phyloP scores from a whole-genome alignment of 2,329 filamentous ascomycete genomes.

The Metarhizium rileyi region DNA sequence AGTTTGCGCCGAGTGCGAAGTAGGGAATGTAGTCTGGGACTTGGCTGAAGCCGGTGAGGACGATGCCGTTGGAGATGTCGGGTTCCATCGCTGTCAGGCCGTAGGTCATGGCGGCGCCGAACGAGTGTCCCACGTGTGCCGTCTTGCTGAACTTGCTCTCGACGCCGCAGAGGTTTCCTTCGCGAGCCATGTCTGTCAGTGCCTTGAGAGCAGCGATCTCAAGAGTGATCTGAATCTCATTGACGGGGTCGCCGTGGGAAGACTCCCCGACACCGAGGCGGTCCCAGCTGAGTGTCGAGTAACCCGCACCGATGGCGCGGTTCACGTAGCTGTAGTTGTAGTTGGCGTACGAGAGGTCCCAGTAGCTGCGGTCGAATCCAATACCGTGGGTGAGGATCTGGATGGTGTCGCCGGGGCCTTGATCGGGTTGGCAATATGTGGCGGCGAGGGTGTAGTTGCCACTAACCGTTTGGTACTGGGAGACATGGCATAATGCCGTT shows the following conservation, averaged over 20 bases:
- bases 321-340: slow-evolving; percentile 55
- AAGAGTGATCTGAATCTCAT: slow-evolving; percentile 47
- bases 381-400: slow-evolving; percentile 33
- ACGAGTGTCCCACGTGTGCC: slow-evolving; percentile 55
- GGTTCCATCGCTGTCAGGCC: slow-evolving; percentile 42
- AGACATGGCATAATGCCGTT: no score
- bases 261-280: slow-evolving; percentile 52
- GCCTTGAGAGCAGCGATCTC: slow-evolving; percentile 48
- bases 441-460: slow-evolving; percentile 49
- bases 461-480: slow-evolving; percentile 36
- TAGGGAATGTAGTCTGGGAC: slow-evolving; percentile 32
- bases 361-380: slow-evolving; percentile 42
- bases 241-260: slow-evolving; percentile 47
- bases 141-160: slow-evolving; percentile 29
- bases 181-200: slow-evolving; percentile 40
- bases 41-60: slow-evolving; percentile 51
- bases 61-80: slow-evolving; percentile 43
- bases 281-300: slow-evolving; percentile 51
- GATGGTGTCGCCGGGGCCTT: slow-evolving; percentile 25
- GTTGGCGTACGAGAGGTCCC: slow-evolving; percentile 47
- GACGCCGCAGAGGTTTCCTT: slow-evolving; percentile 33
- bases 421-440: slow-evolving; percentile 50
- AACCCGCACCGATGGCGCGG: slow-evolving; percentile 43
- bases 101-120: slow-evolving; percentile 50
- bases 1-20: slow-evolving; percentile 36